phyloP scores from a whole-genome alignment of 176 grass and related monocot species.

The Aechmea fasciata region DNA sequence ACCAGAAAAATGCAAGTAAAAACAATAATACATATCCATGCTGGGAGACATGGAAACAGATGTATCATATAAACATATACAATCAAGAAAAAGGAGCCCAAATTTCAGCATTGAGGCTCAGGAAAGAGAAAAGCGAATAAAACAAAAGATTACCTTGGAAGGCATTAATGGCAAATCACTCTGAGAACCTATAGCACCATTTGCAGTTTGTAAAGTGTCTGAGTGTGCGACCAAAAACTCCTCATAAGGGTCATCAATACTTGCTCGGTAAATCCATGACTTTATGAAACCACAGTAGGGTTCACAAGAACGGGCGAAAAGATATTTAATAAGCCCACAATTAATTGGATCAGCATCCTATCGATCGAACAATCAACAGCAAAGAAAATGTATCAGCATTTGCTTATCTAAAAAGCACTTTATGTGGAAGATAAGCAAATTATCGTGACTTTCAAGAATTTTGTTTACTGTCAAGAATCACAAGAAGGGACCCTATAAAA shows the following conservation, averaged over 20 bases:
- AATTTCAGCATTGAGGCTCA: constrained; percentile 4
- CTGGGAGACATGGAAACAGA: not conserved
- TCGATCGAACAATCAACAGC: constrained; percentile 17
- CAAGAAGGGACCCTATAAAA: not conserved
- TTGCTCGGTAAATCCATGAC: constrained; percentile 85
- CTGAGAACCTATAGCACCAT: constrained; percentile 12
- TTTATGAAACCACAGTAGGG: constrained; percentile 90
- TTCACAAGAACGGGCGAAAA: constrained; percentile 71
- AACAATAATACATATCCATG: not conserved
- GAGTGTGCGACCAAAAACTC: constrained; percentile 58
- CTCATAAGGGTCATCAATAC: constrained; percentile 68
- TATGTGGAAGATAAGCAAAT: constrained; percentile 20
- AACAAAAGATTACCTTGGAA: constrained; percentile 57
- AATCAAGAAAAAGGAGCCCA: not conserved
- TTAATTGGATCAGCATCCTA: constrained; percentile 91
- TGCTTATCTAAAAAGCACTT: not conserved
- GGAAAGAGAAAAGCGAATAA: constrained; percentile 17
- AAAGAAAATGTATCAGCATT: constrained; percentile 28
- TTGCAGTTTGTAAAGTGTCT: constrained; percentile 29
- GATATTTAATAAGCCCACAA: constrained; percentile 73
- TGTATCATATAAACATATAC: not conserved
- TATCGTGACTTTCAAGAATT: not conserved
- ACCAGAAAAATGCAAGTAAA: not conserved
- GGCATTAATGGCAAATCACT: constrained; percentile 30
- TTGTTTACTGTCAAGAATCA: no score